phyloP scores from a whole-genome alignment of 2,329 filamentous ascomycete species.

The Penicillium sp. region DNA sequence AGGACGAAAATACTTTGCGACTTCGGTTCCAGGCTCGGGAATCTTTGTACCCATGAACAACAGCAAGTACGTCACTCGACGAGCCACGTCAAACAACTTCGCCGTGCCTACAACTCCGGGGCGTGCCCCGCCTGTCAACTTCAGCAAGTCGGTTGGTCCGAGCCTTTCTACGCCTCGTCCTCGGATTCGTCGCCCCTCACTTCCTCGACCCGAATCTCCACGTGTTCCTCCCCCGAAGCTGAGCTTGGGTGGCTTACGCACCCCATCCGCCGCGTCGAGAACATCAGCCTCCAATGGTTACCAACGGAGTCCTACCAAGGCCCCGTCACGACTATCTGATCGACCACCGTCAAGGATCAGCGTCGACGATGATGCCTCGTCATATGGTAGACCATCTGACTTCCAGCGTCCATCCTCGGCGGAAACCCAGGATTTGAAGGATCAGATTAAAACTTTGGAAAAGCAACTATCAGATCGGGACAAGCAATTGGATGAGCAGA shows the following conservation, averaged over 20 bases:
- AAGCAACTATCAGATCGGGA: constrained; percentile 80
- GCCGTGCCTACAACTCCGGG: constrained; percentile 68
- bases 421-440: constrained; percentile 53
- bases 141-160: constrained; percentile 85
- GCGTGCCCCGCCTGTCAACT: constrained; percentile 70
- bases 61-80: constrained; percentile 63
- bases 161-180: constrained; percentile 68
- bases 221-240: constrained; percentile 60
- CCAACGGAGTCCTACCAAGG: constrained; percentile 40
- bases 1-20: constrained; percentile 79
- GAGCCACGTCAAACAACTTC: constrained; percentile 41
- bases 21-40: constrained; percentile 74
- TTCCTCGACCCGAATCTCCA: constrained; percentile 88
- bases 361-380: constrained; percentile 37
- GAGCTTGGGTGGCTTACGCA: constrained; percentile 55
- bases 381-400: constrained; percentile 33
- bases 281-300: constrained; percentile 45
- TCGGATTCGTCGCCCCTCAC: constrained; percentile 66
- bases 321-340: constrained; percentile 39
- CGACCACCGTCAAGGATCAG: constrained; percentile 42
- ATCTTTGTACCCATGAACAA: constrained; percentile 91
- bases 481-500: constrained; percentile 84
- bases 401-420: constrained; percentile 25
- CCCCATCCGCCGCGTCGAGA: constrained; percentile 51
- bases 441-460: constrained; percentile 72